phyloP scores from a whole-genome alignment of 1,284 basidiomycete genomes.

The Trametes polyzona region DNA sequence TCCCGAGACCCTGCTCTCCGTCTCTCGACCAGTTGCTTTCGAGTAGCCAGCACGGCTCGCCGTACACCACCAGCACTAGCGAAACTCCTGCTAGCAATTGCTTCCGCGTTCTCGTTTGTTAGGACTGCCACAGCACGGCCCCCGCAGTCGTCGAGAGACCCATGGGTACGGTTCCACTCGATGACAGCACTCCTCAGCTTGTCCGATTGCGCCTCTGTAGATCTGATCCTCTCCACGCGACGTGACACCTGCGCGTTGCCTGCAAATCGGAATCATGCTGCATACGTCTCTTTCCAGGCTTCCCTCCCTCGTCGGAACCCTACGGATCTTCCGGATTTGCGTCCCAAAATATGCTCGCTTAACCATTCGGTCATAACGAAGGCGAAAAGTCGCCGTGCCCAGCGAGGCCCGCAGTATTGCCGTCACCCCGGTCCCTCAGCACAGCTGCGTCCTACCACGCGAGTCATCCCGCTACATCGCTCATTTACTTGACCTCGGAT shows the following conservation, averaged over 20 bases:
- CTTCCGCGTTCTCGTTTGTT: too few relatives aligned
- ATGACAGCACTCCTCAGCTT: neutral
- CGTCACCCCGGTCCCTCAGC: too few relatives aligned
- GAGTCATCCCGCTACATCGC: too few relatives aligned
- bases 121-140: too few relatives aligned
- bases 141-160: too few relatives aligned
- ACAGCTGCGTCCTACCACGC: neutral
- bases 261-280: neutral
- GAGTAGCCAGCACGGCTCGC: neutral
- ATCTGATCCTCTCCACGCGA: constrained; percentile 1
- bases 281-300: neutral
- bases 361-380: too few relatives aligned
- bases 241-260: neutral
- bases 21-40: neutral
- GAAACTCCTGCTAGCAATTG: too few relatives aligned
- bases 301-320: neutral
- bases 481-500: neutral
- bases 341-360: too few relatives aligned
- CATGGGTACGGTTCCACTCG: too few relatives aligned
- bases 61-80: too few relatives aligned
- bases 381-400: neutral
- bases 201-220: constrained; percentile 5
- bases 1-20: neutral
- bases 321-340: neutral
- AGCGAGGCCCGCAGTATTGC: neutral